These are phyloP conservation scores for Antrodiella citrinella DNA, from an alignment of 768 basidiomycete species.

Conservation along the genomic window DNA sequence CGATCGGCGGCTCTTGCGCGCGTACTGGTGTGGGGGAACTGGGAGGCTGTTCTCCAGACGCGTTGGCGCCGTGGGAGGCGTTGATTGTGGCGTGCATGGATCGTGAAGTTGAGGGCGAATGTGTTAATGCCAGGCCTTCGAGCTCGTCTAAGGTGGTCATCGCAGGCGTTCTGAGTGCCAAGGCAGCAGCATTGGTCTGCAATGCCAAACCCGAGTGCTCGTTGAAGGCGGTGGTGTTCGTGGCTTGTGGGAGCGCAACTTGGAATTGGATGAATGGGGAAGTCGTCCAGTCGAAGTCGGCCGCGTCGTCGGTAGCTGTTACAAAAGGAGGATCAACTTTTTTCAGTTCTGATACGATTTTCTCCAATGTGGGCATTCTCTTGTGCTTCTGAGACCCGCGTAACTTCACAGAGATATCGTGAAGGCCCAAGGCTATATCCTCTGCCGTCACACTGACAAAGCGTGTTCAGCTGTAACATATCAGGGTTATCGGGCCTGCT, in stretches of 20 bases:
- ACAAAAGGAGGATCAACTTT: neutral
- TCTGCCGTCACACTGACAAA: neutral
- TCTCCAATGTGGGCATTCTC: neutral
- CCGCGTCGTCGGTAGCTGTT: neutral
- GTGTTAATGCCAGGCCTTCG: neutral
- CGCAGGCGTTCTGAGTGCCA: neutral
- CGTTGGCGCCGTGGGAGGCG: neutral
- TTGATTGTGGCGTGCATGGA: neutral
- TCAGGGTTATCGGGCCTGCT: neutral
- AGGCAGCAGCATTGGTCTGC: neutral
- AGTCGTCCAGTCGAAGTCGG: neutral
- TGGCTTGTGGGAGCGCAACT: neutral
- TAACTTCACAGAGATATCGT: neutral
- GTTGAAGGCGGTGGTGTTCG: neutral
- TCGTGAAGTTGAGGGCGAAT: neutral
- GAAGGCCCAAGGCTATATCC: neutral
- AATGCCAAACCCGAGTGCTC: neutral
- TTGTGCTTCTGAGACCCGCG: neutral
- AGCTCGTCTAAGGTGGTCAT: neutral
- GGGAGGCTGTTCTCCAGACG: neutral
- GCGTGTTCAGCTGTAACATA: neutral
- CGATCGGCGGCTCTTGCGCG: neutral
- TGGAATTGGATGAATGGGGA: neutral
- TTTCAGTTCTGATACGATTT: neutral
- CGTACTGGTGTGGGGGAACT: no score